These are phyloP conservation scores for Myotisia sp. DNA, from an alignment of 2,329 filamentous ascomycete species.

Conservation along the genomic window DNA sequence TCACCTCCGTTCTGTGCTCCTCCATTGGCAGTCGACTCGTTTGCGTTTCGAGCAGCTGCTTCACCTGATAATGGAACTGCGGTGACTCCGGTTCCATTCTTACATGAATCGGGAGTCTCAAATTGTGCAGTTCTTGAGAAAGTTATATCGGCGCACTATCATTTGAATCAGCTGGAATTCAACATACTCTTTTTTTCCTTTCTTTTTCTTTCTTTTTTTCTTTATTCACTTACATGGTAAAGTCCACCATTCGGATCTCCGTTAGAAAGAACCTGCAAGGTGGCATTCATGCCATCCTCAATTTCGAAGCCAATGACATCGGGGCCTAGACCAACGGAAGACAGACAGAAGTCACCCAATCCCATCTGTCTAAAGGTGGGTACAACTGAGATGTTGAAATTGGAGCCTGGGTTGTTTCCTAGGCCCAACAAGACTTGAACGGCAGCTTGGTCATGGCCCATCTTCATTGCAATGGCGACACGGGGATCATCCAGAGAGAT, in stretches of 20 bases:
- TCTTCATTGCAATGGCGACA: slow-evolving; percentile 37
- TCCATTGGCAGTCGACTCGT: slow-evolving; percentile 27
- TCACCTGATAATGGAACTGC: slow-evolving; percentile 30
- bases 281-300: slow-evolving; percentile 47
- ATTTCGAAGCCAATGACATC: slow-evolving; percentile 31
- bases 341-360: slow-evolving; percentile 52
- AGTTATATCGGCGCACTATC: slow-evolving; percentile 58
- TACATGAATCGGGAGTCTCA: slow-evolving; percentile 37
- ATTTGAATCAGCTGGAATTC: background rate
- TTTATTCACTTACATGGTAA: slow-evolving; percentile 46
- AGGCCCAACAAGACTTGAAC: slow-evolving; percentile 41
- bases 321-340: slow-evolving; percentile 34
- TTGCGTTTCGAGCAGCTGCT: slow-evolving; percentile 30
- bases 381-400: slow-evolving; percentile 56
- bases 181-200: too few species aligned
- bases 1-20: slow-evolving; percentile 15
- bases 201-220: too few species aligned
- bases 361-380: slow-evolving; percentile 47
- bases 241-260: slow-evolving; percentile 46
- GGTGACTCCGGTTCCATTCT: slow-evolving; percentile 43
- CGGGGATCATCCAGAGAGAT: slow-evolving; percentile 36
- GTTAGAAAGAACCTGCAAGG: slow-evolving; percentile 55
- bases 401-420: slow-evolving; percentile 39
- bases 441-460: slow-evolving; percentile 39
- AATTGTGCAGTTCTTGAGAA: slow-evolving; percentile 43